phyloP scores from a whole-genome alignment of 1,284 basidiomycete species.

The Quambalaria eucalypti region DNA sequence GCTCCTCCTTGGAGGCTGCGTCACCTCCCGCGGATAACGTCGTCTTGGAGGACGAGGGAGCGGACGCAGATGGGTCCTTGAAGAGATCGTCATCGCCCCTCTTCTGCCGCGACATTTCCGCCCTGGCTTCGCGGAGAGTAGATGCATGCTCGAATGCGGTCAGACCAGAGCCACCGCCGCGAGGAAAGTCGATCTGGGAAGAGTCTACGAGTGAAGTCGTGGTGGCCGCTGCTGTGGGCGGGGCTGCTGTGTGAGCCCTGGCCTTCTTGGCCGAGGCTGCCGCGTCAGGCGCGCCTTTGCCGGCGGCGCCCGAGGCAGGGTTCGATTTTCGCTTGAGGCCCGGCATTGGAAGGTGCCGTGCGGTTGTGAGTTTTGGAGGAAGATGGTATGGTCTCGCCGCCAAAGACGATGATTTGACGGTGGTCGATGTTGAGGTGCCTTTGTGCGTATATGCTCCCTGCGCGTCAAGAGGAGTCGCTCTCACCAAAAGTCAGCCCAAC shows the following conservation, averaged over 20 bases:
- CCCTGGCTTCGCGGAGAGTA: constrained; percentile 70
- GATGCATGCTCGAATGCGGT: constrained; percentile 86
- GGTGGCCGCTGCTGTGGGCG: not conserved
- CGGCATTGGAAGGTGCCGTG: too few relatives aligned
- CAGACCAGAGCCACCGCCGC: constrained; percentile 65
- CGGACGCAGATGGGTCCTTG: constrained; percentile 18
- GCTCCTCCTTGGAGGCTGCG: constrained; percentile 21
- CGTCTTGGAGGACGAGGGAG: not conserved
- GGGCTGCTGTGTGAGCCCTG: not conserved
- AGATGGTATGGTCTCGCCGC: too few relatives aligned
- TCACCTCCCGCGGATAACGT: constrained; percentile 11
- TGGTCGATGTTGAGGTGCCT: not conserved
- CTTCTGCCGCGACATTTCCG: constrained; percentile 59
- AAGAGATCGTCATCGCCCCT: constrained; percentile 13
- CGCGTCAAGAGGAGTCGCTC: too few relatives aligned
- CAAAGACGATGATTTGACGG: not conserved
- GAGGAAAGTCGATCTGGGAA: constrained; percentile 82
- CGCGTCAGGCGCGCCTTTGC: not conserved
- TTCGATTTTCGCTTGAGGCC: constrained; percentile 9
- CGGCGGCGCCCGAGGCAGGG: constrained; percentile 3
- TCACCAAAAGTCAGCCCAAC: too few relatives aligned
- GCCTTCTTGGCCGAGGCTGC: not conserved
- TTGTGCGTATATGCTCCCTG: too few relatives aligned
- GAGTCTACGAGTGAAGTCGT: constrained; percentile 20
- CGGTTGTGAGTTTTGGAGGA: too few relatives aligned